Base-by-base conservation (phyloP, 805 yeast genomes). In the Barnettozyma pratensis region DNA sequence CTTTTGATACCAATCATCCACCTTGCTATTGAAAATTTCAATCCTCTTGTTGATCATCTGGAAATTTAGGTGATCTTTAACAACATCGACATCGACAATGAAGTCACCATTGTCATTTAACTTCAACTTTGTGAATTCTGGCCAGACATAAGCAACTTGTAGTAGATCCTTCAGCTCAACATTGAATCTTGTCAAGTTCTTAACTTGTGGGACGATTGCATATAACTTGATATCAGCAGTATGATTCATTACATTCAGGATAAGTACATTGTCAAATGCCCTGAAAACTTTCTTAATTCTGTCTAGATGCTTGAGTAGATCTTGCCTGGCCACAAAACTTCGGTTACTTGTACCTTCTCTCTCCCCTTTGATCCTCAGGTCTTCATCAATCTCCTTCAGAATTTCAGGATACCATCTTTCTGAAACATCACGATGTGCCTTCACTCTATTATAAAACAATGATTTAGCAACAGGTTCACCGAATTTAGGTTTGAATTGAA, bases 381-480 rank as follows among this genome's bases (percentile, higher is more conserved):
- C 45, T 19, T 31, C 32, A 34, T 46, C 48, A 6, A 72, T 75
- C 36, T 66, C 62, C 35, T 61, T 55, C 41, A 67, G 59, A 4
- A 70, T 55, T 10, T 62, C 64, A 3, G 76, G 76, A 50, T 72
- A 71, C 74, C 73, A 71, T 47, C 59, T 62, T 30, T 60, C 61
- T 9, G 75, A 67, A 42, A 73, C 76, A 44, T 73, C 75, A 52
- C 69, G 70, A 54, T 74, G 77, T 1, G 73, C 62, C 49, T 70
- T 67, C 38, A 72, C 65, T 48, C 75, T 60, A 55, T 71, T 70
- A 37, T 68, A 57, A 50, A 74, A 73, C 8, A 72, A 71, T 32
- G 70, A 62, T 45, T 64, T 58, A 4, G 75, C 75, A 8, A 73
- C 71, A 0, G 76, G 75, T 35, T 68, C 58, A 9, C 52, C 58